Percentiles rank a stretch among this genome's conserved stretches.
Conservation (phyloP, 441 rosid genomes). For the Erodium moschatum region DNA sequence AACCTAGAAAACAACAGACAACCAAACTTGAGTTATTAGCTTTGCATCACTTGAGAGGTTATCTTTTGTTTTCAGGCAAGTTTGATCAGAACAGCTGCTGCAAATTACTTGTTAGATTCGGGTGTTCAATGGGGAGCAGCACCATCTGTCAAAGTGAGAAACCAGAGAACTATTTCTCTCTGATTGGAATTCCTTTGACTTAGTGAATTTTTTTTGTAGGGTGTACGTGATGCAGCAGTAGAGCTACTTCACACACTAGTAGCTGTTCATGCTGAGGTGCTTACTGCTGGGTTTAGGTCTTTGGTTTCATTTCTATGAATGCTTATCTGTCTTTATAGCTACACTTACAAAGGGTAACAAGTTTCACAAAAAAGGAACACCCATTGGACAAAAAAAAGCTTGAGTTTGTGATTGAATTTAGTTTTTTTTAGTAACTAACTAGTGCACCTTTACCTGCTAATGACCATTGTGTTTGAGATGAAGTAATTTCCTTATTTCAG, state of each 20-base stretch:
- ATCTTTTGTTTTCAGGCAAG: slow-evolving; percentile 47
- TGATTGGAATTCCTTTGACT: background rate
- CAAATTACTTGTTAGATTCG: slow-evolving; percentile 66
- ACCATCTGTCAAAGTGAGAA: slow-evolving; percentile 73
- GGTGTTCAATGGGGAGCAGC: slow-evolving; percentile 97
- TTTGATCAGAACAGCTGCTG: slow-evolving; percentile 77
- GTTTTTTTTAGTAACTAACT: background rate
- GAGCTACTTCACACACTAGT: slow-evolving; percentile 86
- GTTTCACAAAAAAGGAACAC: too few relatives aligned
- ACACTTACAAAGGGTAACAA: too few relatives aligned
- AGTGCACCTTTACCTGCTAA: background rate
- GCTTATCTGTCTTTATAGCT: background rate
- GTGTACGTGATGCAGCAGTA: slow-evolving; percentile 89
- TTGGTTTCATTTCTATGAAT: background rate
- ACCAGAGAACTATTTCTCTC: background rate
- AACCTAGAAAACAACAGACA: too few relatives aligned
- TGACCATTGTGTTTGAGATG: background rate
- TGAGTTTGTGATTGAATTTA: background rate
- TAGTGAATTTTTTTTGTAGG: slow-evolving; percentile 37
- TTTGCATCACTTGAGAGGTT: slow-evolving; percentile 11
- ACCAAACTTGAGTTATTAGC: background rate
- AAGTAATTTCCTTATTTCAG: slow-evolving; percentile 27
- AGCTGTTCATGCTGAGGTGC: slow-evolving; percentile 92
- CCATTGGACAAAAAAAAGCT: background rate
- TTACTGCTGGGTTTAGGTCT: background rate